A percentile compares a stretch with the other conserved stretches of the same genome.
These are phyloP conservation scores for Chrysosphaeria jannelii DNA, from an alignment of 2,329 filamentous ascomycete genomes.

Conservation along the genomic window DNA sequence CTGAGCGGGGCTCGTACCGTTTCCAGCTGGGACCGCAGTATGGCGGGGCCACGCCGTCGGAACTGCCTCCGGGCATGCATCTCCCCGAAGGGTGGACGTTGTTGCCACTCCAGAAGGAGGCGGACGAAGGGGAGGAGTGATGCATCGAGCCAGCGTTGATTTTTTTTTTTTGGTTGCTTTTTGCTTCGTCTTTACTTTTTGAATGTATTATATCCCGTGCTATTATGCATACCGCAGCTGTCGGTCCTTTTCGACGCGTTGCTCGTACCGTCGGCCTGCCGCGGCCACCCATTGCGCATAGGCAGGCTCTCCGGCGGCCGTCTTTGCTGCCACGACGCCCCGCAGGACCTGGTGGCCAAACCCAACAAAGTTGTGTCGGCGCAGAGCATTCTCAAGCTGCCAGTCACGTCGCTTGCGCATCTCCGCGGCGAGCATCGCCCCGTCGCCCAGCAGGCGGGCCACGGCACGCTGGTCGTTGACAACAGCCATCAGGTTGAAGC, in stretches of 20 bases:
- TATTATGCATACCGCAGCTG: conserved; percentile 4
- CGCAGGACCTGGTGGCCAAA: conserved; percentile 80
- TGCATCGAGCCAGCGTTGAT: not conserved
- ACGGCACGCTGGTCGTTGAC: conserved; percentile 51
- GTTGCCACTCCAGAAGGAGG: conserved; percentile 18
- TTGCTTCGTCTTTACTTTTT: not conserved
- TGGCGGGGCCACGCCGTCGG: no score
- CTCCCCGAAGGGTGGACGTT: conserved; percentile 35
- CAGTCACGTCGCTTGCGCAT: conserved; percentile 60
- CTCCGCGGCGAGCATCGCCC: conserved; percentile 48
- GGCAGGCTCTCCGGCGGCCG: conserved; percentile 15
- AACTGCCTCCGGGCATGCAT: conserved; percentile 30
- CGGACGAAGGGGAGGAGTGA: not conserved
- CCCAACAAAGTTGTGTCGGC: conserved; percentile 85
- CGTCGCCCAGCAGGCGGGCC: conserved; percentile 57
- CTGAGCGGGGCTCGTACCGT: no score
- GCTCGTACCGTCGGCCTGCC: conserved; percentile 9
- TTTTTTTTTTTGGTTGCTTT: not conserved
- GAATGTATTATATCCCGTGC: not conserved
- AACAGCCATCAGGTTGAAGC: conserved; percentile 89
- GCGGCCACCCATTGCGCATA: conserved; percentile 49
- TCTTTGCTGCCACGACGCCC: conserved; percentile 51
- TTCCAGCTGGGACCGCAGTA: conserved; percentile 28
- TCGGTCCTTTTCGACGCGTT: conserved; percentile 9
- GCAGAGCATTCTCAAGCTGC: conserved; percentile 82